phyloP scores from a whole-genome alignment of 1,139 yeast genomes.

The Blastobotrys ciferrii region DNA sequence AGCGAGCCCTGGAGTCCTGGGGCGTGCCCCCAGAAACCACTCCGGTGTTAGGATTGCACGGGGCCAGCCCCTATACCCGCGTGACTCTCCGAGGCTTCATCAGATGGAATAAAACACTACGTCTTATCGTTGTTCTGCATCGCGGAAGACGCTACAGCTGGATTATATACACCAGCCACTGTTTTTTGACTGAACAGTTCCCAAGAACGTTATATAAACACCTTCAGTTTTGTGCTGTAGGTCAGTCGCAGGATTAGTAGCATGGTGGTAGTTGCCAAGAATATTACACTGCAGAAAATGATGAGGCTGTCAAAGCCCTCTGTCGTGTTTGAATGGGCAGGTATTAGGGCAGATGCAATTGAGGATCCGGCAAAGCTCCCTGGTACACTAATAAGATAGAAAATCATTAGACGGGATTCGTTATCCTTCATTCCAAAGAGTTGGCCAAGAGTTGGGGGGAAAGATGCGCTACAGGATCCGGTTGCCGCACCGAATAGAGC shows the following conservation, averaged over 20 bases:
- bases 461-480: conserved; percentile 41
- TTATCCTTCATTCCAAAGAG: conserved; percentile 47
- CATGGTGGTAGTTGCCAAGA: conserved; percentile 4
- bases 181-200: too few species aligned
- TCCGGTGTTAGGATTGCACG: too few species aligned
- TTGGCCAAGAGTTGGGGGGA: conserved; percentile 44
- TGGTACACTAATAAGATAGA: conserved; percentile 51
- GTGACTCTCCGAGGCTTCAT: too few species aligned
- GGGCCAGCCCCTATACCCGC: too few species aligned
- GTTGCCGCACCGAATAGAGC: conserved; percentile 49
- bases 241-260: conserved; percentile 7
- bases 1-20: too few species aligned
- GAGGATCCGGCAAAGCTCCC: conserved; percentile 51
- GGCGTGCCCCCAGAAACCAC: too few species aligned
- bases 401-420: conserved; percentile 53
- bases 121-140: too few species aligned
- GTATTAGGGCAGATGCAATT: conserved; percentile 46
- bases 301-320: conserved; percentile 23
- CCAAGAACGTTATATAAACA: conserved; percentile 14
- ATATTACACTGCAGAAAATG: conserved; percentile 25
- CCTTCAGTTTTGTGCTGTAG: conserved; percentile 8
- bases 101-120: too few species aligned
- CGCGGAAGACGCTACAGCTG: too few species aligned
- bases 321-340: conserved; percentile 19
- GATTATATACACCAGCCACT: too few species aligned